Percentiles rank a stretch among this genome's conserved stretches.
These are phyloP conservation scores for Aspergillus puulaauensis DNA, from an alignment of 2,329 filamentous ascomycete genomes.

Conservation along the genomic window DNA sequence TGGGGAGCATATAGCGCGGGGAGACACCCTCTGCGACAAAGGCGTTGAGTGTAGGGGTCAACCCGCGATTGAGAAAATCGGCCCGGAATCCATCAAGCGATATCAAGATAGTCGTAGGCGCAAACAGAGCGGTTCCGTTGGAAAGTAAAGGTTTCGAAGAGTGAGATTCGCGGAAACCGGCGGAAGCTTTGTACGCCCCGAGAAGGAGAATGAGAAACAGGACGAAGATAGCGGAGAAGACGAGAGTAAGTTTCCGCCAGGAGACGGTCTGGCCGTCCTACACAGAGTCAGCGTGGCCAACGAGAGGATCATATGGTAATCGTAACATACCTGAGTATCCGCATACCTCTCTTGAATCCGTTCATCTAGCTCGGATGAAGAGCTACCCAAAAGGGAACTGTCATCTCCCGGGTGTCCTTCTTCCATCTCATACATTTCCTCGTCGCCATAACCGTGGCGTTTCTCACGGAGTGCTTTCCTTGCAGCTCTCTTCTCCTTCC, in stretches of 20 bases:
- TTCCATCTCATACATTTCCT: slow-evolving; percentile 86
- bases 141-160: slow-evolving; percentile 41
- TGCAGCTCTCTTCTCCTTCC: slow-evolving; percentile 42
- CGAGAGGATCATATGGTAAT: background rate
- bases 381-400: slow-evolving; percentile 12
- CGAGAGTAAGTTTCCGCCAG: slow-evolving; percentile 37
- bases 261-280: slow-evolving; percentile 24
- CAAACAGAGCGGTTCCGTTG: slow-evolving; percentile 88
- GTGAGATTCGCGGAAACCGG: slow-evolving; percentile 30
- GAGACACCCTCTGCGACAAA: slow-evolving; percentile 83
- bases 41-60: slow-evolving; percentile 78
- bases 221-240: slow-evolving; percentile 47
- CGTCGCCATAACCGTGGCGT: slow-evolving; percentile 64
- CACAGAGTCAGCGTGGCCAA: background rate
- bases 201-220: slow-evolving; percentile 57
- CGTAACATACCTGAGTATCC: slow-evolving; percentile 27
- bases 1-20: slow-evolving; percentile 87
- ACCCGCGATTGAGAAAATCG: slow-evolving; percentile 79
- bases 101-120: slow-evolving; percentile 87
- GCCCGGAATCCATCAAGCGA: slow-evolving; percentile 95
- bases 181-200: slow-evolving; percentile 58
- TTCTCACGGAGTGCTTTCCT: slow-evolving; percentile 52
- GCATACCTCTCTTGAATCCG: slow-evolving; percentile 31
- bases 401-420: slow-evolving; percentile 59
- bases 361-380: slow-evolving; percentile 52